Conservation (phyloP, 1,284 basidiomycete genomes). For the Rhodotorula sp. region DNA sequence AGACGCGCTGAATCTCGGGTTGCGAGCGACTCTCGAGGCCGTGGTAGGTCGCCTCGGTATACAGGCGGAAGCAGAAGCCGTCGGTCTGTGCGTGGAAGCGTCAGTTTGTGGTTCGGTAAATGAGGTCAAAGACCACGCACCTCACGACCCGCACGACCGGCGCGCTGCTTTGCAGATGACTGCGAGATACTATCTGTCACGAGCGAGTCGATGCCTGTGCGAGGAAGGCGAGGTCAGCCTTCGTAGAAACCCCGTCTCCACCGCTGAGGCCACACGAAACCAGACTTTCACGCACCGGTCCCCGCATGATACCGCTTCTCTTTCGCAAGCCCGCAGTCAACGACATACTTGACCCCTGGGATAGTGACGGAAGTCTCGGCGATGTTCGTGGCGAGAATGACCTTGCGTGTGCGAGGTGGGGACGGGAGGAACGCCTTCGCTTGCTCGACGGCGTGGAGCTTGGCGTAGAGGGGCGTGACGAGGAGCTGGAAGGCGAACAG, state of each 20-base stretch:
- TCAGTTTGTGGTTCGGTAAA: conserved; percentile 30
- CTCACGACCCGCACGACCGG: conserved; percentile 89
- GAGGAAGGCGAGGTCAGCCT: neutral
- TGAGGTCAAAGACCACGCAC: conserved; percentile 50
- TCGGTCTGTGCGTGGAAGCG: conserved; percentile 36
- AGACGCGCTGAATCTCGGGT: conserved; percentile 84
- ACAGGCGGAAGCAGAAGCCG: conserved; percentile 82
- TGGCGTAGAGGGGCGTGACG: conserved; percentile 77
- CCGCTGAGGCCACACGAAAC: too few species aligned
- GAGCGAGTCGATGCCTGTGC: conserved; percentile 79
- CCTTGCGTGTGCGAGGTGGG: conserved; percentile 66
- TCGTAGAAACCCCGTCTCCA: neutral
- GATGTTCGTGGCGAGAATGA: conserved; percentile 91
- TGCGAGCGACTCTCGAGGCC: conserved; percentile 65
- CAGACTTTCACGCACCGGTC: conserved; percentile 34
- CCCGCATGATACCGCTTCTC: conserved; percentile 71
- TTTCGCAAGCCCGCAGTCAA: conserved; percentile 93
- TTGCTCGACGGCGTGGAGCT: conserved; percentile 74
- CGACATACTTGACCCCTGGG: conserved; percentile 89
- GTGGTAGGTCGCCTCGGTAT: conserved; percentile 73
- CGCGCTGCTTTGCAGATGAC: conserved; percentile 81
- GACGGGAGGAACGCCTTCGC: conserved; percentile 71
- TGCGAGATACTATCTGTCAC: conserved; percentile 80
- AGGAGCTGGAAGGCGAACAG: conserved; percentile 58
- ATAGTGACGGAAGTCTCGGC: conserved; percentile 99